Evolutionary conservation across 2,329 filamentous ascomycete genomes (phyloP).

Genomic region (Mariannaea elegans): DNA sequence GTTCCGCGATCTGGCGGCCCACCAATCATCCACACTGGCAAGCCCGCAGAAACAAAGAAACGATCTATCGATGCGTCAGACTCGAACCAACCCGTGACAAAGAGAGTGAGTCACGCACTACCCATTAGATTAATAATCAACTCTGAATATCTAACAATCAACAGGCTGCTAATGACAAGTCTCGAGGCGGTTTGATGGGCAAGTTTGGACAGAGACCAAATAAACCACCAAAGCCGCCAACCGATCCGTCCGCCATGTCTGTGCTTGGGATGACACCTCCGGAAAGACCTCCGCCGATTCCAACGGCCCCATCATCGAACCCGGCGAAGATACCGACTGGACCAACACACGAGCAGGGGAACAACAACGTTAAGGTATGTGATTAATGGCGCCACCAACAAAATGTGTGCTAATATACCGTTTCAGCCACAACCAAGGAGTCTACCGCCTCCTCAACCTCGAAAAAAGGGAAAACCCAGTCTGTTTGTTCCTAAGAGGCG

Average conservation of each 20-base stretch:
- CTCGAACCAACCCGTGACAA: constrained; percentile 43
- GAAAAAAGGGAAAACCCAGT: constrained; percentile 54
- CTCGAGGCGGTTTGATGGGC: constrained; percentile 45
- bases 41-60: constrained; percentile 50
- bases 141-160: constrained; percentile 36
- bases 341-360: constrained; percentile 29
- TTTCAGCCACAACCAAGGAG: constrained; percentile 25
- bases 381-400: background rate
- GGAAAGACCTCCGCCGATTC: constrained; percentile 49
- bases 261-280: constrained; percentile 59
- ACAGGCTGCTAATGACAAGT: constrained; percentile 44
- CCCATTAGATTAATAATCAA: background rate
- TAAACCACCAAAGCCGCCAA: constrained; percentile 43
- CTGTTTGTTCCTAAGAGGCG: constrained; percentile 55
- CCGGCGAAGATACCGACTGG: constrained; percentile 33
- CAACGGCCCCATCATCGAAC: constrained; percentile 24
- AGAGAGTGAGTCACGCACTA: constrained; percentile 50
- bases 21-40: constrained; percentile 52
- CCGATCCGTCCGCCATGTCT: constrained; percentile 62
- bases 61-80: constrained; percentile 52
- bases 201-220: constrained; percentile 48
- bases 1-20: constrained; percentile 41
- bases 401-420: constrained; percentile 25
- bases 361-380: constrained; percentile 33
- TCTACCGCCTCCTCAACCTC: constrained; percentile 39